Evolutionary conservation across 2,329 filamentous ascomycete genomes (phyloP), one percentile per base, ranked within the genome.

Genomic region (Boeremia exigua): DNA sequence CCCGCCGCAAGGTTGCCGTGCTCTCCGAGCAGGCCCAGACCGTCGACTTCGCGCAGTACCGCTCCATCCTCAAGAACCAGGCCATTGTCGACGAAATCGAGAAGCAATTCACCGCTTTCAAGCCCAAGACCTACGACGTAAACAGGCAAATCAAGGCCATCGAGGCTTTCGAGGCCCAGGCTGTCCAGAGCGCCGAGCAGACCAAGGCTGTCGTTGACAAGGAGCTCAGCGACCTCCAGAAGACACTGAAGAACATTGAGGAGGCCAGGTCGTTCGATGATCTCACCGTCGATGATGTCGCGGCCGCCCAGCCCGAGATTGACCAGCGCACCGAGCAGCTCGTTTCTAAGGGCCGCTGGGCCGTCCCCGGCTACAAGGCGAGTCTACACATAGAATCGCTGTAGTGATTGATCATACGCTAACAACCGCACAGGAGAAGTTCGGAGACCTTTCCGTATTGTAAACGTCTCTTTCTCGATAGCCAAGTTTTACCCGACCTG

Each of bases 311-410:
- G 79, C 93, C 95, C 72, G 94, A 96, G 68, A 97, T 99, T 79
- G 94, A 98, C 82, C 88, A 96, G 87, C 96, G 96, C 86, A 96
- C 94, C 71, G 82, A 88, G 73, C 88, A 95, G 82, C 87, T 99
- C 77, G 93, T 99, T 66, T 91, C 91, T 80, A 97, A 96, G 89
- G 94, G 94, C 79, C 91, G 92, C 87, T 99, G 95, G 95, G 86
- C 88, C 83, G 93, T 96, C 75, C 93, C 95, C 63, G 95, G 95
- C 77, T 99, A 99, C 90, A 96, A 97, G 92, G 94, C 94, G 83
- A 72, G 88, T 80, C 60, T 14, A 30, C 25, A 25, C 11, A 10
- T 25, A 14, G 17, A 9, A 9, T 34, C 15, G 14, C 9, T 4
- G 11, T 23, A 37, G 2, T 1, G 19, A 34, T 14, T 19, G 14